Percentiles rank a stretch among this genome's conserved stretches.
These are phyloP conservation scores for Tetraselmis striata DNA, from an alignment of 139 green algal species.

Conservation along the genomic window DNA sequence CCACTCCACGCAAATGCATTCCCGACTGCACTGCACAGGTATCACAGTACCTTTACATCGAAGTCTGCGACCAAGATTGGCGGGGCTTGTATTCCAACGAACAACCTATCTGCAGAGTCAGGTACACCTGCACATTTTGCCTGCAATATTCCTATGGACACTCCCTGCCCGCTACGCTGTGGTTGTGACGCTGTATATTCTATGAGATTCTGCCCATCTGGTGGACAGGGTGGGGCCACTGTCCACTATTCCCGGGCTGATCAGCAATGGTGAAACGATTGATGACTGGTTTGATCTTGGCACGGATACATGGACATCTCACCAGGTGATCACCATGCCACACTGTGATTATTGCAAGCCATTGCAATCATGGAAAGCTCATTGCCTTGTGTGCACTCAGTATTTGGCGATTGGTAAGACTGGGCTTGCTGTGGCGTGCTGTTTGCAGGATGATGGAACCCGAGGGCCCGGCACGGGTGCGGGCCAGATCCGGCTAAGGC, in stretches of 20 bases:
- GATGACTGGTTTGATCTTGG: not conserved
- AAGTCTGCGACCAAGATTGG: not conserved
- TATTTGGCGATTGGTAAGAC: no score
- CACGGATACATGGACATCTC: not conserved
- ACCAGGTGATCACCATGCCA: not conserved
- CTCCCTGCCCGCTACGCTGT: no score
- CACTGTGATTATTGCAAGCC: no score
- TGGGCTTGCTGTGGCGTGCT: no score
- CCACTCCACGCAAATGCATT: no score
- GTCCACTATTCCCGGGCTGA: not conserved
- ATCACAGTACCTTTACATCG: not conserved
- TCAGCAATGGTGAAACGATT: not conserved
- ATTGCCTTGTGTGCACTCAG: no score
- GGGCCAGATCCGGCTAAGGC: not conserved
- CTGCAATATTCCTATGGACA: no score
- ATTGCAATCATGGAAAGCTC: no score
- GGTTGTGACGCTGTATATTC: no score
- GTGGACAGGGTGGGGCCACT: not conserved
- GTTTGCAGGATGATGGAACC: not conserved
- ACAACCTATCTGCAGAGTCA: not conserved
- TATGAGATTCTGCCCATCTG: no score
- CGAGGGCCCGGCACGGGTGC: not conserved
- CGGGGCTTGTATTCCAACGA: not conserved
- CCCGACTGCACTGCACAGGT: no score
- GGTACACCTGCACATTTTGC: no score